Percentiles rank a stretch among this genome's conserved stretches.
Conservation (phyloP, 2,329 filamentous ascomycete species). For the Fonsecaea nubica region DNA sequence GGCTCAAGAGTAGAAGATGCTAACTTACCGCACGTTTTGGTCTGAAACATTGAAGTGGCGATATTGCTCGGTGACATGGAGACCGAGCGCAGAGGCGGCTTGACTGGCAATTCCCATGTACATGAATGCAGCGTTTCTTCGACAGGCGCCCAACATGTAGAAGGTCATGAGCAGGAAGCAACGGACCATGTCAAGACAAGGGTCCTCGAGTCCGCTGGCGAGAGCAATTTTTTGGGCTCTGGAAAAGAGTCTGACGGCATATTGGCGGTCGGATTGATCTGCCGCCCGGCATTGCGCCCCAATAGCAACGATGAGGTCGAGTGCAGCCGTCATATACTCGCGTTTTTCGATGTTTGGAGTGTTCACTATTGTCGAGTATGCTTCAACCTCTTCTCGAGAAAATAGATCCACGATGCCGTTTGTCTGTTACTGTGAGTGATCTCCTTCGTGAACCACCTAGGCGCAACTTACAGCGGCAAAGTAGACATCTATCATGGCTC, state of each 20-base stretch:
- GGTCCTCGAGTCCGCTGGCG: slow-evolving; percentile 60
- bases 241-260: slow-evolving; percentile 54
- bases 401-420: slow-evolving; percentile 52
- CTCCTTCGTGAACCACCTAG: too few species aligned
- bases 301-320: slow-evolving; percentile 59
- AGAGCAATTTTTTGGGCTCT: slow-evolving; percentile 58
- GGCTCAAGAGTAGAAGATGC: background rate
- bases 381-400: slow-evolving; percentile 42
- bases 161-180: slow-evolving; percentile 64
- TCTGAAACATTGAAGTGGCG: slow-evolving; percentile 23
- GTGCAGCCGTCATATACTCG: slow-evolving; percentile 40
- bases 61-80: slow-evolving; percentile 54
- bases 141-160: slow-evolving; percentile 65
- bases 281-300: slow-evolving; percentile 57
- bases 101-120: slow-evolving; percentile 66
- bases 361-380: slow-evolving; percentile 11
- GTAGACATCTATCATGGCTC: slow-evolving; percentile 45
- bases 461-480: slow-evolving; percentile 40
- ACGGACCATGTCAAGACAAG: slow-evolving; percentile 60
- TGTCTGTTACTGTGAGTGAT: slow-evolving; percentile 41
- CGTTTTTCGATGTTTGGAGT: slow-evolving; percentile 7
- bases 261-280: slow-evolving; percentile 39
- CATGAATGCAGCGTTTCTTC: slow-evolving; percentile 67
- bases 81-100: slow-evolving; percentile 63
- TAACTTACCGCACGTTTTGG: slow-evolving; percentile 28